Evolutionary conservation across 108 stramenopile species (phyloP).

Genomic region (Stephanodiscus triporus): DNA sequence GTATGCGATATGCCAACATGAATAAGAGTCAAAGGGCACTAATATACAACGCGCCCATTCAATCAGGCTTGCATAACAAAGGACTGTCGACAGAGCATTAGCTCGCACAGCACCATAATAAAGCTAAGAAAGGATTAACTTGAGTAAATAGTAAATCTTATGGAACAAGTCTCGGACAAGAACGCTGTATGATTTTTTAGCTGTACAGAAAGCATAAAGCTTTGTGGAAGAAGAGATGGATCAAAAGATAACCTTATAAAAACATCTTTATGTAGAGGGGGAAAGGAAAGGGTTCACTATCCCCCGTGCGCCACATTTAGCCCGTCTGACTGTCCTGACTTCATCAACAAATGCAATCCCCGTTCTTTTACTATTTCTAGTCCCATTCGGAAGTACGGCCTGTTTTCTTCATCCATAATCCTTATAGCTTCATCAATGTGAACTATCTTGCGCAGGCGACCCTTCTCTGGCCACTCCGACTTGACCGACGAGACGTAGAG

Average conservation of each 20-base stretch:
- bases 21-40: no score
- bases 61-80: no score
- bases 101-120: no score
- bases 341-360: constrained; percentile 56
- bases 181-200: no score
- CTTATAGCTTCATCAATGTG: constrained; percentile 81
- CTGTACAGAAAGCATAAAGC: not conserved
- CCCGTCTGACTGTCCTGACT: not conserved
- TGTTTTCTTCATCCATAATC: constrained; percentile 55
- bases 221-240: not conserved
- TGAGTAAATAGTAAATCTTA: no score
- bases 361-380: constrained; percentile 67
- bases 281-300: no score
- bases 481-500: constrained; percentile 84
- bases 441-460: constrained; percentile 74
- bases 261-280: not conserved
- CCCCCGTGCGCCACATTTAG: not conserved
- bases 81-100: no score
- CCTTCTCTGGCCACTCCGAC: constrained; percentile 85
- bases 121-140: no score
- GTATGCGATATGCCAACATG: not conserved
- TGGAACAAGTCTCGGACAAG: no score
- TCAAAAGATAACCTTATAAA: not conserved
- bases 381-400: constrained; percentile 67
- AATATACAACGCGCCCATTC: no score